These are phyloP conservation scores for Macrophomina tecta DNA, from an alignment of 2,329 filamentous ascomycete species.

Conservation along the genomic window DNA sequence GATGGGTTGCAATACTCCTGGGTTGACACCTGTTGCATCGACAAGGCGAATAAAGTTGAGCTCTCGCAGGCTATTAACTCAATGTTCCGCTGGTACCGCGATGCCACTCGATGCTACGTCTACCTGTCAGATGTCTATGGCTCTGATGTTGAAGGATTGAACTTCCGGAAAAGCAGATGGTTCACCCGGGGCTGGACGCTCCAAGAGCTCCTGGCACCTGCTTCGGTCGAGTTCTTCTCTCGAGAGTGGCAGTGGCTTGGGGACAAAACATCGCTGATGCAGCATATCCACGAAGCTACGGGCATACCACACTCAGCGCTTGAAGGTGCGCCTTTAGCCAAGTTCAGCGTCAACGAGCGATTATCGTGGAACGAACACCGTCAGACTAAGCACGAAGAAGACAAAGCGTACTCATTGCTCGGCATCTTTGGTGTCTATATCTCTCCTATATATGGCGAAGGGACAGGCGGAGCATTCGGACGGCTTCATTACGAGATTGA, in stretches of 20 bases:
- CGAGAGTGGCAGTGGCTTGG: not conserved
- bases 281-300: not conserved
- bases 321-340: not conserved
- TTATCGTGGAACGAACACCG: conserved; percentile 8
- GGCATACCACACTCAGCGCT: not conserved
- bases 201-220: conserved; percentile 29
- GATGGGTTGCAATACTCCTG: conserved; percentile 26
- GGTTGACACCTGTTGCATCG: conserved; percentile 35
- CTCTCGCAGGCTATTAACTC: conserved; percentile 32
- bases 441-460: not conserved
- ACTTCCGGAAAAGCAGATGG: conserved; percentile 19
- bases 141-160: not conserved
- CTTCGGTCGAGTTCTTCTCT: conserved; percentile 22
- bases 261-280: conserved; percentile 9
- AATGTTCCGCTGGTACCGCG: conserved; percentile 34
- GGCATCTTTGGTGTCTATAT: conserved; percentile 19
- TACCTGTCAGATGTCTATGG: conserved; percentile 30
- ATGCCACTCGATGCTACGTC: conserved; percentile 29
- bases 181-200: conserved; percentile 29
- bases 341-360: not conserved
- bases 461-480: not conserved
- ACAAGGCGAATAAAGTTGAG: conserved; percentile 31
- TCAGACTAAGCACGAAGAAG: conserved; percentile 15
- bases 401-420: conserved; percentile 21
- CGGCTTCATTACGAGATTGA: conserved; percentile 30